These are phyloP conservation scores for Helicocarpus griseus DNA, from an alignment of 2,329 filamentous ascomycete genomes.

Conservation along the genomic window DNA sequence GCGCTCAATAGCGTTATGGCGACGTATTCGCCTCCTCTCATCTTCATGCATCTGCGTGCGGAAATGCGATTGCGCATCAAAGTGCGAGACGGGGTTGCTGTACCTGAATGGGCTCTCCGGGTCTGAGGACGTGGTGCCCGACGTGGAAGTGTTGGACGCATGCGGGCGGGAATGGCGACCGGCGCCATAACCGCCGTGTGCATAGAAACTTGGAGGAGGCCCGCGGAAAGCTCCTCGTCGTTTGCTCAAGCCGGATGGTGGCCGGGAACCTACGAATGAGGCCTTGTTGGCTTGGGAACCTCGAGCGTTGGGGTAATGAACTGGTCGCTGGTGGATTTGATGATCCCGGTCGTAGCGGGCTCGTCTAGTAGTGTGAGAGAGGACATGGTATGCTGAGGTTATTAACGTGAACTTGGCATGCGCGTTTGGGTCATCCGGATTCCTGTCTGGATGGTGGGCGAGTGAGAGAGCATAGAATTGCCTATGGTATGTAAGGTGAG, in stretches of 20 bases:
- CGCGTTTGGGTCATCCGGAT: slow-evolving; percentile 64
- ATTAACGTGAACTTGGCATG: slow-evolving; percentile 70
- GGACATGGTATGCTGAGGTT: slow-evolving; percentile 70
- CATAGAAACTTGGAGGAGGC: slow-evolving; percentile 82
- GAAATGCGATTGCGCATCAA: slow-evolving; percentile 63
- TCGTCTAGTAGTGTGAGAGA: slow-evolving; percentile 65
- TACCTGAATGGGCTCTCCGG: slow-evolving; percentile 27
- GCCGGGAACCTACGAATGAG: slow-evolving; percentile 50
- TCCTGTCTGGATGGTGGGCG: slow-evolving; percentile 82
- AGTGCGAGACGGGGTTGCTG: slow-evolving; percentile 58
- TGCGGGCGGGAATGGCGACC: slow-evolving; percentile 5
- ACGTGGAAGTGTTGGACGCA: slow-evolving; percentile 6
- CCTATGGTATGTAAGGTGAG: slow-evolving; percentile 17
- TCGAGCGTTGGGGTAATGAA: slow-evolving; percentile 21
- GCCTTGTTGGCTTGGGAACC: slow-evolving; percentile 36
- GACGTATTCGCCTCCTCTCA: slow-evolving; percentile 38
- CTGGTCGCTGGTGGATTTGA: slow-evolving; percentile 25
- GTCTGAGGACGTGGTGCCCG: slow-evolving; percentile 14
- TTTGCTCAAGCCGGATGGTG: slow-evolving; percentile 70
- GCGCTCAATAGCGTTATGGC: slow-evolving; percentile 25
- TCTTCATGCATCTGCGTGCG: slow-evolving; percentile 62
- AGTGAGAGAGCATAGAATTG: slow-evolving; percentile 89
- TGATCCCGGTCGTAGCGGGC: slow-evolving; percentile 63
- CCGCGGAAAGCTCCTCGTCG: slow-evolving; percentile 69
- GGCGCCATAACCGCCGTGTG: slow-evolving; percentile 65